These are phyloP conservation scores for Fusarium piperis DNA, from an alignment of 2,329 filamentous ascomycete genomes.

Conservation along the genomic window DNA sequence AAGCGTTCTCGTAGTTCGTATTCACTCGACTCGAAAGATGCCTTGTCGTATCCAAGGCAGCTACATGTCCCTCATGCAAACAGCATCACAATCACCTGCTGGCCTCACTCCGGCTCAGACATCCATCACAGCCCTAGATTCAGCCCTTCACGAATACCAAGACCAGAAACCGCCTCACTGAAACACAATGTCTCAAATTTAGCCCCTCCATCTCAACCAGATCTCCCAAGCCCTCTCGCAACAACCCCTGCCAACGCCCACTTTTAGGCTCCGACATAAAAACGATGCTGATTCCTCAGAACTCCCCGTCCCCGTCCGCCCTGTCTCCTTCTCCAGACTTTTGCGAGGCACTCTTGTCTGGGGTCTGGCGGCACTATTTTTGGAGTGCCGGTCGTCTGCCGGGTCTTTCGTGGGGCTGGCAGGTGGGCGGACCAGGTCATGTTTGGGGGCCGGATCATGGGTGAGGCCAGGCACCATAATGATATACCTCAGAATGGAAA, in stretches of 20 bases:
- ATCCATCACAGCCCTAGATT: background rate
- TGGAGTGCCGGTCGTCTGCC: background rate
- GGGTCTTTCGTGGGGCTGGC: background rate
- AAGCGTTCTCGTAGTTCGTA: background rate
- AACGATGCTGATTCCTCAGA: conserved; percentile 28
- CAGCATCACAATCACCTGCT: background rate
- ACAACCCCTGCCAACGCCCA: conserved; percentile 1
- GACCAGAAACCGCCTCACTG: background rate
- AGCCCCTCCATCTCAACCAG: background rate
- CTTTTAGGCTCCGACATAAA: conserved; percentile 30
- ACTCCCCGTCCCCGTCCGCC: background rate
- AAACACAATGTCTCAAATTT: background rate
- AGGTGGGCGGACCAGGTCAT: background rate
- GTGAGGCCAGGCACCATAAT: background rate
- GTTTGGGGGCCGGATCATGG: background rate
- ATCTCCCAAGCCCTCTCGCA: background rate
- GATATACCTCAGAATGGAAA: background rate
- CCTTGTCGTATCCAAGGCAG: background rate
- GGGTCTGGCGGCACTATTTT: background rate
- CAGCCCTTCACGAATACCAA: background rate
- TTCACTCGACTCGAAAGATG: background rate
- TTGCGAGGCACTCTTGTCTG: background rate
- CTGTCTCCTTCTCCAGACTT: conserved; percentile 2
- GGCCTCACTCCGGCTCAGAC: background rate
- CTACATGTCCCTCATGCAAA: background rate